These are phyloP conservation scores for Samsoniella hepiali DNA, from an alignment of 2,329 filamentous ascomycete species.

Conservation along the genomic window DNA sequence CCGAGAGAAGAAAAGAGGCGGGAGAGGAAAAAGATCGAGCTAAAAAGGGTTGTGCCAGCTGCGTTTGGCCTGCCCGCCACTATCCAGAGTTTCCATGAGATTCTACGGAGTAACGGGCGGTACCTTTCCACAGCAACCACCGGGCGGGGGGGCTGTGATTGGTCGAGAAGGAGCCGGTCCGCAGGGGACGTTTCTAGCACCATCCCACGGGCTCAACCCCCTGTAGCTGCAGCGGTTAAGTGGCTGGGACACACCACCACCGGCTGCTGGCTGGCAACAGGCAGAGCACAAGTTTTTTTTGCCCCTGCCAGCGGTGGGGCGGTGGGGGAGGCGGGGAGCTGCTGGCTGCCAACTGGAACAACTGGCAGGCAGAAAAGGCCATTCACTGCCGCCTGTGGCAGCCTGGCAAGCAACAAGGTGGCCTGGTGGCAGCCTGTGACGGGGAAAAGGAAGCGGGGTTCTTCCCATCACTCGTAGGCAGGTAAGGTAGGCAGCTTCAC, in stretches of 20 bases:
- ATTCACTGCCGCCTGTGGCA: background rate
- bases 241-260: background rate
- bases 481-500: too few relatives aligned
- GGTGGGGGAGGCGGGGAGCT: background rate
- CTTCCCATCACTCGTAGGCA: too few relatives aligned
- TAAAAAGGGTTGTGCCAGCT: constrained; percentile 35
- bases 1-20: constrained; percentile 23
- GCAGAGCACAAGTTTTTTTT: background rate
- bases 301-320: background rate
- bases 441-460: too few relatives aligned
- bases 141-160: constrained; percentile 21
- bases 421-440: too few relatives aligned
- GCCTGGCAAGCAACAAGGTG: background rate
- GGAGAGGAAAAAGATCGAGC: constrained; percentile 25
- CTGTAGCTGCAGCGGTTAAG: background rate
- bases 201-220: background rate
- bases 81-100: constrained; percentile 44
- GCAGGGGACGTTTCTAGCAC: constrained; percentile 17
- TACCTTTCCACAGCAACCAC: constrained; percentile 26
- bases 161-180: constrained; percentile 10
- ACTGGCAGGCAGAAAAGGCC: background rate
- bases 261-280: background rate
- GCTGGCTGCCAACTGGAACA: background rate
- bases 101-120: constrained; percentile 36
- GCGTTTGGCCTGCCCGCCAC: constrained; percentile 27